phyloP scores from a whole-genome alignment of 805 yeast genomes.

The Naumovozyma baii region DNA sequence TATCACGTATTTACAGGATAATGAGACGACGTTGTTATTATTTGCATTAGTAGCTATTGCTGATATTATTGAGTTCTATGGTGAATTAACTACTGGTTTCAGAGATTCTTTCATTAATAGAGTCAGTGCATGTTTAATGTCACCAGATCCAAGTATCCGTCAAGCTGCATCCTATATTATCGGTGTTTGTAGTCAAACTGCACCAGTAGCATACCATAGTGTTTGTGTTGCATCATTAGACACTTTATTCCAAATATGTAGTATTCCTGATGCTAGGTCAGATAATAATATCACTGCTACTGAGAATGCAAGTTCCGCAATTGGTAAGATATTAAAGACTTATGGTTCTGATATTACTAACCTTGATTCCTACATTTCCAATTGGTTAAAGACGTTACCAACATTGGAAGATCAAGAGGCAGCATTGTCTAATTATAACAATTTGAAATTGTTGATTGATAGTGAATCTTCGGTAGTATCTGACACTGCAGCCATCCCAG shows the following conservation, averaged over 20 bases:
- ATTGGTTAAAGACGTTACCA: slow-evolving; percentile 80
- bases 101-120: slow-evolving; percentile 55
- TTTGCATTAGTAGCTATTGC: slow-evolving; percentile 75
- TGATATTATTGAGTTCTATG: slow-evolving; percentile 73
- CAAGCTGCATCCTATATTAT: slow-evolving; percentile 81
- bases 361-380: slow-evolving; percentile 50
- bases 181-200: slow-evolving; percentile 79
- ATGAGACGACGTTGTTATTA: slow-evolving; percentile 55
- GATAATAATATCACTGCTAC: slow-evolving; percentile 82
- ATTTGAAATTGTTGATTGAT: slow-evolving; percentile 62
- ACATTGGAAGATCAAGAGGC: slow-evolving; percentile 78
- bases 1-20: slow-evolving; percentile 49
- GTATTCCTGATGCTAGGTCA: slow-evolving; percentile 72
- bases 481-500: slow-evolving; percentile 40
- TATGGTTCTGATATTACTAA: slow-evolving; percentile 53
- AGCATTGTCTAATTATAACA: slow-evolving; percentile 74
- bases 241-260: slow-evolving; percentile 60
- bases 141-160: slow-evolving; percentile 62
- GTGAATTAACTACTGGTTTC: slow-evolving; percentile 54
- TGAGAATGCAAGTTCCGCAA: slow-evolving; percentile 72
- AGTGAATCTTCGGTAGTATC: slow-evolving; percentile 51
- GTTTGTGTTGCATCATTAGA: slow-evolving; percentile 63
- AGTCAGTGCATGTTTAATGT: slow-evolving; percentile 56
- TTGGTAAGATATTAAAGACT: slow-evolving; percentile 70
- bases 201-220: slow-evolving; percentile 54